Evolutionary conservation across 139 green algal species (phyloP).

Genomic region (Pseudopediastrum boryanum): DNA sequence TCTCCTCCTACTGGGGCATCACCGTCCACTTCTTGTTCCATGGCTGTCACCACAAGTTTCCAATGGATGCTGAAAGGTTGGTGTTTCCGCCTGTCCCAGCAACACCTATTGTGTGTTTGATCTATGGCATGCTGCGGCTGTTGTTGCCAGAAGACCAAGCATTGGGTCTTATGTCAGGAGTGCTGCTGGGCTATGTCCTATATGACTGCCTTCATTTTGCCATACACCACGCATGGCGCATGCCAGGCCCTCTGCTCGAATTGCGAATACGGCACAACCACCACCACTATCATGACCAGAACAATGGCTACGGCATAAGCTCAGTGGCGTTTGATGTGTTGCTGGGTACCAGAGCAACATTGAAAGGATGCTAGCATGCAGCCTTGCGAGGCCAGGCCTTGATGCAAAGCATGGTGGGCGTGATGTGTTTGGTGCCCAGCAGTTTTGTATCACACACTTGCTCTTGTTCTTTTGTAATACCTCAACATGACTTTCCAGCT

Average conservation of each 20-base stretch:
- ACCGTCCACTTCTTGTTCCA: slow-evolving; percentile 94
- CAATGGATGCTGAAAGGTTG: slow-evolving; percentile 81
- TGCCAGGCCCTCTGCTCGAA: slow-evolving; percentile 41
- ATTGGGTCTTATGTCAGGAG: slow-evolving; percentile 68
- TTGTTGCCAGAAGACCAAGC: slow-evolving; percentile 39
- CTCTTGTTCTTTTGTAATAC: too few species aligned
- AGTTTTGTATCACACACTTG: too few species aligned
- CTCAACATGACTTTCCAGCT: too few species aligned
- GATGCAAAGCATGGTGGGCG: too few species aligned
- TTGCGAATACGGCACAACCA: slow-evolving; percentile 70
- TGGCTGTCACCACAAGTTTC: slow-evolving; percentile 96
- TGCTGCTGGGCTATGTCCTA: slow-evolving; percentile 85
- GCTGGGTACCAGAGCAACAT: slow-evolving; percentile 58
- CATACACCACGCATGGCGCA: slow-evolving; percentile 59
- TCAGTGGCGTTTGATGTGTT: slow-evolving; percentile 75
- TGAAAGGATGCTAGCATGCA: too few species aligned
- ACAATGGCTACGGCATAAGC: slow-evolving; percentile 79
- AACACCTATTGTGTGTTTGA: slow-evolving; percentile 42
- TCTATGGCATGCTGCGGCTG: slow-evolving; percentile 47
- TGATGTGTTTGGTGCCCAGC: too few species aligned
- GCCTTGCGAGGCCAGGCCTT: too few species aligned
- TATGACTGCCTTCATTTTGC: slow-evolving; percentile 93
- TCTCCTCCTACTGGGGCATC: slow-evolving; percentile 66
- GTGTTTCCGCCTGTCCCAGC: slow-evolving; percentile 92
- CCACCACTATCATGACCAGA: slow-evolving; percentile 81